Evolutionary conservation across 768 basidiomycete genomes (phyloP), one percentile per base, ranked within the genome.

Genomic region (Leccinum sublutescens): DNA sequence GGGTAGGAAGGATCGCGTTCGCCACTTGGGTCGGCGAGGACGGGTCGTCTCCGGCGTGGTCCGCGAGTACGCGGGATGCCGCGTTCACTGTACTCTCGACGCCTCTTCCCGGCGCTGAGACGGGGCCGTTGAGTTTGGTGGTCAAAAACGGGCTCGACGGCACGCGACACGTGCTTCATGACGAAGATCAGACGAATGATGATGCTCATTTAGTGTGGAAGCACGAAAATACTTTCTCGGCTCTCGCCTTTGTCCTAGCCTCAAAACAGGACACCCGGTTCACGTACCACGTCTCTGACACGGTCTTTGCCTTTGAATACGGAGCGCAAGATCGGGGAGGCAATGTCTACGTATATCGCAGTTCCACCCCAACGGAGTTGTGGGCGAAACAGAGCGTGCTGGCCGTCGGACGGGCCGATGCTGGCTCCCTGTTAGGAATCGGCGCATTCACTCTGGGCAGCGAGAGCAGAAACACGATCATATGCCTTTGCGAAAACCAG

Each of bases 241-340:
- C 95, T 0, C 81, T 99, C 25, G 83, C 93, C 1, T 99, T 98
- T 69, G 96, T 99, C 43, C 79, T 99, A 52, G 93, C 93, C 9
- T 93, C 92, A 12, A 98, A 98, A 70, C 86, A 85, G 29, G 93
- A 98, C 71, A 86, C 90, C 1, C 85, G 93, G 19, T 94, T 95
- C 75, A 91, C 91, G 2, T 83, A 89, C 67, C 94, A 98, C 67
- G 72, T 80, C 0, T 73, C 74, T 1, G 71, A 77, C 47, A 80
- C 79, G 5, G 86, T 91, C 2, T 76, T 93, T 50, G 93, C 93
- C 0, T 95, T 98, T 64, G 95, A 98, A 73, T 85, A 85, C 59
- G 92, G 90, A 11, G 69, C 80, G 1, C 74, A 77, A 34, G 82
- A 83, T 58, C 82, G 85, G 27, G 87, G 88, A 25, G 89, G 90